Conservation (phyloP, 2,329 filamentous ascomycete species). For the Scedosporium apiospermum region DNA sequence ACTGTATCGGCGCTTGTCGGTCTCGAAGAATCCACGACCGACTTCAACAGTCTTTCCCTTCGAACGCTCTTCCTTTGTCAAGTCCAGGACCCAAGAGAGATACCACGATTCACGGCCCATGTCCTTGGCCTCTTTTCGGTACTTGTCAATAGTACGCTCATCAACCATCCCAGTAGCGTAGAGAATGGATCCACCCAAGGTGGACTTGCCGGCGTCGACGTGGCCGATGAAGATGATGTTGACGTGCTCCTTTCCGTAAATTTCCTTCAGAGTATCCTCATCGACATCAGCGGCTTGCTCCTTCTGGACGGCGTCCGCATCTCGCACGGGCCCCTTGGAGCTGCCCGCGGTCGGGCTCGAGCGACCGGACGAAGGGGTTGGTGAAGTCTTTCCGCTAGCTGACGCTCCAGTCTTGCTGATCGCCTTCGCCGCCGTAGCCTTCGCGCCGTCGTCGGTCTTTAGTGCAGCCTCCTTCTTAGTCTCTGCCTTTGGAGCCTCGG, state of each 20-base stretch:
- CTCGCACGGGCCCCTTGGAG: conserved; percentile 47
- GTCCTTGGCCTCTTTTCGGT: conserved; percentile 94
- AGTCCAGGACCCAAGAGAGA: conserved; percentile 92
- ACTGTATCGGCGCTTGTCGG: conserved; percentile 89
- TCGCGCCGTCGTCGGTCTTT: conserved; percentile 62
- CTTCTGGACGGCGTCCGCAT: conserved; percentile 75
- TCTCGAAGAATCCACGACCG: conserved; percentile 92
- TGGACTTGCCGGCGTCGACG: conserved; percentile 97
- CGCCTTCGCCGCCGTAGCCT: conserved; percentile 78
- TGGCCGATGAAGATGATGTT: conserved; percentile 98
- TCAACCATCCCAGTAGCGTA: conserved; percentile 99
- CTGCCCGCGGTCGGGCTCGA: conserved; percentile 61
- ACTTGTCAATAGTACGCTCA: conserved; percentile 95
- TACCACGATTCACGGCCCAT: conserved; percentile 97
- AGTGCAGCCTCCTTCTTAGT: conserved; percentile 36
- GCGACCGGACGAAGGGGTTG: conserved; percentile 72
- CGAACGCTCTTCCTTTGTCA: conserved; percentile 90
- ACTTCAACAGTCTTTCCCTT: conserved; percentile 99
- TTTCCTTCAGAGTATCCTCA: conserved; percentile 72
- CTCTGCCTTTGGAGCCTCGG: conserved; percentile 31
- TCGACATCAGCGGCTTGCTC: conserved; percentile 69
- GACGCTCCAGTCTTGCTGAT: conserved; percentile 81
- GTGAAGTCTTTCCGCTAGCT: conserved; percentile 35
- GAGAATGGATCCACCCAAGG: conserved; percentile 84
- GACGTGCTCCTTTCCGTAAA: conserved; percentile 87